Evolutionary conservation across 306 rosid genomes (phyloP), one percentile per base, ranked within the genome.

Genomic region (Corylus avellana): DNA sequence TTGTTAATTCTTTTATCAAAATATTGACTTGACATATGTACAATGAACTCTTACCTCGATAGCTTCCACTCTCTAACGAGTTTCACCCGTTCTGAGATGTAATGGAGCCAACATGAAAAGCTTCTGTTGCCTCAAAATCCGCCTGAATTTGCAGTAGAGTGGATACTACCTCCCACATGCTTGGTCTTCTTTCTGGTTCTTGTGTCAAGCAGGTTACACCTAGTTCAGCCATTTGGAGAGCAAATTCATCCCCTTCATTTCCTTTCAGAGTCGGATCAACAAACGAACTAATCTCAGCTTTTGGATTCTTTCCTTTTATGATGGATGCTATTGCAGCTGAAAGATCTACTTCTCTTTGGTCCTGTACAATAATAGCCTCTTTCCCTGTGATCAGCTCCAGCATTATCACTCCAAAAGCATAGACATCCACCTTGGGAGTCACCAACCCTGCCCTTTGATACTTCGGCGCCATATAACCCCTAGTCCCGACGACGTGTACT

Each of bases 381-480:
- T 84, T 86, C 55, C 93, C 81, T 0, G 88, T 88, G 67, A 93
- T 81, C 71, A 91, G 75, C 80, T 93, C 94, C 85, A 91, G 54
- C 73, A 91, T 50, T 69, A 93, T 86, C 76, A 84, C 87, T 51
- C 94, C 92, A 39, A 84, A 89, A 42, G 92, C 92, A 39, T 83
- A 93, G 16, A 91, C 89, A 68, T 91, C 97, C 80, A 86, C 76
- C 80, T 90, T 78, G 56, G 93, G 78, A 58, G 89, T 78, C 49
- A 85, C 83, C 10, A 77, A 46, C 70, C 90, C 89, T 5, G 77
- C 76, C 27, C 79, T 81, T 22, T 58, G 50, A 71, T 88, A 89
- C 79, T 83, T 90, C 0, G 92, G 91, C 8, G 91, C 87, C 88
- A 89, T 80, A 39, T 80, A 88, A 9, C 88, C 89, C 70, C 79